These are phyloP conservation scores for Podila minutissima DNA, from an alignment of 192 early-diverging fungal genomes.

Conservation along the genomic window DNA sequence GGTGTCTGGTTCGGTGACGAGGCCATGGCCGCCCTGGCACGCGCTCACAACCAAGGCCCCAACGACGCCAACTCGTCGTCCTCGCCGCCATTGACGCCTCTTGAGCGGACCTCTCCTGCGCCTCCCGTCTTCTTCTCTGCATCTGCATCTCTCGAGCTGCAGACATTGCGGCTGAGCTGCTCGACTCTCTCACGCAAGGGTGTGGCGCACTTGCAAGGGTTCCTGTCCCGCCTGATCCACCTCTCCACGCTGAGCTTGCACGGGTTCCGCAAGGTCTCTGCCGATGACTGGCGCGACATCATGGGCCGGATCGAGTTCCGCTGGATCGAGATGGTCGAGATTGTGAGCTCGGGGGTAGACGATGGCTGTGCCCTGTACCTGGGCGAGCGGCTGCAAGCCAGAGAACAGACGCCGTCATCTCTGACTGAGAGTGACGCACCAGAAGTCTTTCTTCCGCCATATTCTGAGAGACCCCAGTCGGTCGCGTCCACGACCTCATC, in stretches of 20 bases:
- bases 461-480: neutral
- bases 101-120: slow-evolving; percentile 1
- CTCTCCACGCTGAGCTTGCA: slow-evolving; percentile 32
- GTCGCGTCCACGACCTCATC: slow-evolving; percentile 7
- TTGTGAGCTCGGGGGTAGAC: slow-evolving; percentile 35
- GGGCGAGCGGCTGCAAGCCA: slow-evolving; percentile 23
- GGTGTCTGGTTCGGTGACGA: slow-evolving; percentile 32
- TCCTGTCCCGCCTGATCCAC: slow-evolving; percentile 33
- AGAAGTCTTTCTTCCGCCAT: neutral
- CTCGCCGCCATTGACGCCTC: slow-evolving; percentile 10
- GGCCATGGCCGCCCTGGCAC: slow-evolving; percentile 20
- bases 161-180: slow-evolving; percentile 26
- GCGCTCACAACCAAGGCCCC: neutral
- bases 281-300: slow-evolving; percentile 25
- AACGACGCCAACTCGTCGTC: neutral
- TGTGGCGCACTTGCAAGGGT: slow-evolving; percentile 8
- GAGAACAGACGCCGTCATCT: slow-evolving; percentile 6
- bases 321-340: slow-evolving; percentile 42
- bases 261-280: slow-evolving; percentile 34
- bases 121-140: slow-evolving; percentile 26
- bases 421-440: slow-evolving; percentile 7
- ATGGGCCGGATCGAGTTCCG: slow-evolving; percentile 22
- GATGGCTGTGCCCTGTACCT: slow-evolving; percentile 27
- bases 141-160: slow-evolving; percentile 12
- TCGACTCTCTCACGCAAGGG: slow-evolving; percentile 17